Base-by-base conservation (phyloP, 2,329 filamentous ascomycete genomes). In the Pseudocercospora pini-densiflorae region DNA sequence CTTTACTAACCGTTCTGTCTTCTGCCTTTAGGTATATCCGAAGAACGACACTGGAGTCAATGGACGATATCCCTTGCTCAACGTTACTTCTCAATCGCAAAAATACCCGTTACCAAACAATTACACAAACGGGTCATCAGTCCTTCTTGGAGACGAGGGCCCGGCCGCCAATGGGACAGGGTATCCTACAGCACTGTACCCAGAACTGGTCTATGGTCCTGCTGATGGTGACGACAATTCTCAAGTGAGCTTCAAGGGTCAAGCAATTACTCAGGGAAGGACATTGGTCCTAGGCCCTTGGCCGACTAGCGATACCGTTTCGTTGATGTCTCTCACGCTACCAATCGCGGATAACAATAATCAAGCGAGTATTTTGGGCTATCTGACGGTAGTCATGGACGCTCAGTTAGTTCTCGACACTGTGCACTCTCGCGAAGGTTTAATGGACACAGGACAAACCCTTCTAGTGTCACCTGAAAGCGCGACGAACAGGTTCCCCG, bases 371-470 rank as follows among this genome's bases (percentile, higher is more conserved):
- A 86, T 94, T 0, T 83, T 97, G 5, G 94, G 92, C 1, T 97
- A 93, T 82, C 86, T 97, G 81, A 97, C 93, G 0, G 81, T 94
- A 1, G 83, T 97, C n/a, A 86, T 91, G 63, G 87, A 91, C 63
- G 90, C 90, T 1, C 80, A 81, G 3, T 84, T 90, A 1, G 82
- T 95, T 3, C 81, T 88, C n/a, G 78, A 84, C 53, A 85, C 93
- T 1, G 81, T 89, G 27, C 79, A 81, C 19, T 90, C 90, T 1
- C 80, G 83, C 1, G 91, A 93, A 76, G 92, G 92, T 0, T 76
- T 97, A 8, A 91, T 89, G 24, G 77, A 84, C 0, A 92, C 89
- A 0, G 93, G 92, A 5, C 80, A 89, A 16, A 88, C 91, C 1
- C 80, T 96, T 24, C 77, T 96, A 5, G 80, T 95, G 49, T 91